phyloP scores from a whole-genome alignment of 2,329 filamentous ascomycete species.

The Ciborinia camelliae region DNA sequence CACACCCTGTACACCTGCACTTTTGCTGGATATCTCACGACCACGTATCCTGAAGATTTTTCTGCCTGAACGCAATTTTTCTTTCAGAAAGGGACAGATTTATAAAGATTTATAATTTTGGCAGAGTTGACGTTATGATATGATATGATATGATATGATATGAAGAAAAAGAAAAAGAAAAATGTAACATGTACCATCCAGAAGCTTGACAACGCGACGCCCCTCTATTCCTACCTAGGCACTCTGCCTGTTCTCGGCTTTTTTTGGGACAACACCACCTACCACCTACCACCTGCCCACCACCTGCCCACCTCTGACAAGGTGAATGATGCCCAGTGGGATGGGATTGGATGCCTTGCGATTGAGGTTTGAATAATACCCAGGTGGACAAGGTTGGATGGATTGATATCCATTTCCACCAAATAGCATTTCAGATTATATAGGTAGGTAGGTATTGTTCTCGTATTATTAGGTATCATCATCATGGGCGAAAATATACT shows the following conservation, averaged over 20 bases:
- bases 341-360: conserved; percentile 13
- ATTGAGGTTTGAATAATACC: conserved; percentile 5
- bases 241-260: conserved; percentile 16
- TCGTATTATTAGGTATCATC: no score
- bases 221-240: no score
- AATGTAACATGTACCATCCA: conserved; percentile 10
- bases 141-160: no score
- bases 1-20: neutral
- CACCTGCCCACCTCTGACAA: neutral
- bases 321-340: neutral
- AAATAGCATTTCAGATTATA: no score
- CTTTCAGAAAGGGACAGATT: conserved; percentile 16
- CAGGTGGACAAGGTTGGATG: no score
- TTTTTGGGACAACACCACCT: neutral
- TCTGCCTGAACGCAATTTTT: neutral
- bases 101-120: conserved; percentile 3
- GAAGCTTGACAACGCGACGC: conserved; percentile 16
- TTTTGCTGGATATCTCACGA: conserved; percentile 10
- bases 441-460: no score
- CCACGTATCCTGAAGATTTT: conserved; percentile 14
- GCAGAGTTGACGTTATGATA: neutral
- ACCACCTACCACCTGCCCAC: no score
- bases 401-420: no score
- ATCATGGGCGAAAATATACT: no score
- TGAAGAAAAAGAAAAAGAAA: neutral